Conservation (phyloP, 2,329 filamentous ascomycete species). For the Botrytis aclada region DNA sequence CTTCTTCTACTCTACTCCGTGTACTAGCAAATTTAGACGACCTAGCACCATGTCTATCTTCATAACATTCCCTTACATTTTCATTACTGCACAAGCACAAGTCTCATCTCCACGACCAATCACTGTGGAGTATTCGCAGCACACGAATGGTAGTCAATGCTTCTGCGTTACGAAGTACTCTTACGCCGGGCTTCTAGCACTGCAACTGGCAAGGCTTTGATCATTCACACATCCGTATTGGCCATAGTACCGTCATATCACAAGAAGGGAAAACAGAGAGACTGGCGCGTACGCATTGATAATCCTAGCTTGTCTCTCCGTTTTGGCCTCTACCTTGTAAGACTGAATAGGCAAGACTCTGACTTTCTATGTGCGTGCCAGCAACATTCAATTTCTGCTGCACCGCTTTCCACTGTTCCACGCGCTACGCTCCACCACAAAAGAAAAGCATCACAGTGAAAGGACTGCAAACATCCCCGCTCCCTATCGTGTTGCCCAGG, state of each 20-base stretch:
- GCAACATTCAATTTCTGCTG: conserved; percentile 11
- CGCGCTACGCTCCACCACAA: conserved; percentile 19
- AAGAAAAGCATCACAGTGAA: background rate
- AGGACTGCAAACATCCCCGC: conserved; percentile 3
- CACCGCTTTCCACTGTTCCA: conserved; percentile 20
- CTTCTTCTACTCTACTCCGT: background rate
- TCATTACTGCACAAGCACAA: conserved; percentile 1
- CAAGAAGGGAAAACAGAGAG: conserved; percentile 1
- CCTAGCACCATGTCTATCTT: conserved; percentile 11
- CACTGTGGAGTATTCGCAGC: background rate
- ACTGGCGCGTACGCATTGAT: conserved; percentile 16
- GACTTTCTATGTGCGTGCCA: background rate
- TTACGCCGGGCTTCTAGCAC: conserved; percentile 12
- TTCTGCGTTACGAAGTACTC: conserved; percentile 15
- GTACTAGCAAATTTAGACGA: conserved; percentile 1
- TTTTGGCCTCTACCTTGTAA: background rate
- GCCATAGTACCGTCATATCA: conserved; percentile 1
- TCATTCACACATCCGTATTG: conserved; percentile 15
- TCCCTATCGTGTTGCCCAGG: background rate
- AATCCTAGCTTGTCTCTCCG: conserved; percentile 8
- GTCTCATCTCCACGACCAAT: conserved; percentile 18
- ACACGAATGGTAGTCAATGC: background rate
- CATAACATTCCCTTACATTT: conserved; percentile 13
- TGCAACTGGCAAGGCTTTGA: conserved; percentile 13
- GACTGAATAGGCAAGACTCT: conserved; percentile 7